Evolutionary conservation across 768 basidiomycete genomes (phyloP).

Genomic region (Calocybe cyanea): DNA sequence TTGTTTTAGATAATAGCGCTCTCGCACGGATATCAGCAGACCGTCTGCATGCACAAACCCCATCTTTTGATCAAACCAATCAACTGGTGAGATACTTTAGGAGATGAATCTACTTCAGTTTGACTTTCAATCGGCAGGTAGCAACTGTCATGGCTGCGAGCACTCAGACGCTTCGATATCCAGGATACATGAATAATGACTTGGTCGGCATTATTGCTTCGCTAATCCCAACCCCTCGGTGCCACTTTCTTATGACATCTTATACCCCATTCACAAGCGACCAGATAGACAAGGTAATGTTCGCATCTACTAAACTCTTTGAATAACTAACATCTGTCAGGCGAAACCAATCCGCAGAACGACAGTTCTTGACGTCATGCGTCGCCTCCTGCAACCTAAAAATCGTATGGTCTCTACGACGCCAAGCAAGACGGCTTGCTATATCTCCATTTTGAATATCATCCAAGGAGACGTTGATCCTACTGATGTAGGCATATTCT

Average conservation of each 20-base stretch:
- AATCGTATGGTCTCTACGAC: slow-evolving; percentile 96
- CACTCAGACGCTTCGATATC: slow-evolving; percentile 94
- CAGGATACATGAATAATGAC: slow-evolving; percentile 99
- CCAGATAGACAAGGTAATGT: slow-evolving; percentile 83
- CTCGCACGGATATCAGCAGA: slow-evolving; percentile 91
- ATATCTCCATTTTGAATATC: slow-evolving; percentile 97
- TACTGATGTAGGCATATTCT: slow-evolving; percentile 62
- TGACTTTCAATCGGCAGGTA: slow-evolving; percentile 47
- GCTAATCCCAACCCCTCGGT: slow-evolving; percentile 93
- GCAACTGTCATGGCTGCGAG: slow-evolving; percentile 98
- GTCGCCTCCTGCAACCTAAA: slow-evolving; percentile 93
- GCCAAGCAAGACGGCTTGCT: slow-evolving; percentile 90
- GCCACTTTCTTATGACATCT: slow-evolving; percentile 98
- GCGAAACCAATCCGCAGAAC: slow-evolving; percentile 95
- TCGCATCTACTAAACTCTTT: not conserved
- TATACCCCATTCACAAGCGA: slow-evolving; percentile 99
- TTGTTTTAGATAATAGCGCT: slow-evolving; percentile 96
- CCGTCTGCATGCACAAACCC: slow-evolving; percentile 81
- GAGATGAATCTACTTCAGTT: not conserved
- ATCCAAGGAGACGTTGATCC: slow-evolving; percentile 99
- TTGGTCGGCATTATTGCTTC: slow-evolving; percentile 96
- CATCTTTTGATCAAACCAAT: slow-evolving; percentile 89
- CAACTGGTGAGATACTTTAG: slow-evolving; percentile 54
- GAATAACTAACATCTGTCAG: slow-evolving; percentile 32
- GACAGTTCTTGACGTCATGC: slow-evolving; percentile 98